Evolutionary conservation across 192 early-diverging fungal species (phyloP), one percentile per base, ranked within the genome.

Genomic region (Coemansia sp.): DNA sequence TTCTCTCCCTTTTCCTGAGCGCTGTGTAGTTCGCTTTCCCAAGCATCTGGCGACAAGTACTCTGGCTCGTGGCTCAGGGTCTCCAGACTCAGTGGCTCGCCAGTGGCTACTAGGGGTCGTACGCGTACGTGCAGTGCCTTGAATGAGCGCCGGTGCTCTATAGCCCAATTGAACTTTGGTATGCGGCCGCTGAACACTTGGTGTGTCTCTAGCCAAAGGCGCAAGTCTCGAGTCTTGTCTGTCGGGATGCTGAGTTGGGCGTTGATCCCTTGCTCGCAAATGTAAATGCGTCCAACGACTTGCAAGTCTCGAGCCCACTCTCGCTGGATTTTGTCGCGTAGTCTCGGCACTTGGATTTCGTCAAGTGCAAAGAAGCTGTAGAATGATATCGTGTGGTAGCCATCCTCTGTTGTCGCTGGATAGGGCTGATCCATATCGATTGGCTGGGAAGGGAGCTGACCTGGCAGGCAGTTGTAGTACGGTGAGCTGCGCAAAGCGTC

Each of bases 201-300:
- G 72, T 75, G 52, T 2, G 64, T 7, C 64, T 85, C 76, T 18
- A 88, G 84, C 78, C 88, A 92, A n/a, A 68, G 27, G 47, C 87
- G 87, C 40, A 94, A 74, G 3, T 60, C 31, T 3, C 63, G 74
- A 5, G 88, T 70, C 22, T 86, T 80, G 11, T 82, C 75, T 24
- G 75, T 69, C 51, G 91, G 91, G 59, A 89, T 88, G 51, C 89
- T 88, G 12, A 93, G 82, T 77, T 94, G 93, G n/a, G 91, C 91
- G 72, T 94, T 94, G 79, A 94, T 89, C 0, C 93, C 93, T 76
- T 94, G 89, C 5, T 82, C 71, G 20, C 88, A 87, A 20, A 94
- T 75, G 72, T 94, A 94, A 46, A 94, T 90, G 15, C 93, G 87
- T 8, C 93, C 93, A 6, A 92, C 87, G 24, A 91, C 77, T 36